Evolutionary conservation across 352 stramenopile species (phyloP).

Genomic region (Globisporangium cylindrosporum): DNA sequence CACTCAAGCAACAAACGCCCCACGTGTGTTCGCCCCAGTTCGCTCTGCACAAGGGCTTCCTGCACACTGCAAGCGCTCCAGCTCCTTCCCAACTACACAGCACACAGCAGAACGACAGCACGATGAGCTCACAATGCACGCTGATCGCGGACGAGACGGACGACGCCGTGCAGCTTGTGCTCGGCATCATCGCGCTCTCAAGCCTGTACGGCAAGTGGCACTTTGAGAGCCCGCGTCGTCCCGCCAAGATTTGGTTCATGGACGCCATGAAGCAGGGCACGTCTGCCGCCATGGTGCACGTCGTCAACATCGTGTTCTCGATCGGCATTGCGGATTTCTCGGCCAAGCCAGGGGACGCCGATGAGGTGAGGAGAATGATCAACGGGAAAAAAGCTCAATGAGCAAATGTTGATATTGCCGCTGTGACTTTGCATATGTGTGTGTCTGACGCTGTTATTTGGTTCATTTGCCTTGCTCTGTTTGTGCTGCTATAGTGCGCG

Average conservation of each 20-base stretch:
- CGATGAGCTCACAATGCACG: constrained; percentile 50
- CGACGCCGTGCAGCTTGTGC: constrained; percentile 68
- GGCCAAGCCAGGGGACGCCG: constrained; percentile 42
- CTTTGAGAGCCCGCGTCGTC: constrained; percentile 57
- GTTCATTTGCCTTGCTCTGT: constrained; percentile 1
- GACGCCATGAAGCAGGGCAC: constrained; percentile 84
- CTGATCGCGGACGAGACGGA: constrained; percentile 70
- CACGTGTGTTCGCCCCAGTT: background rate
- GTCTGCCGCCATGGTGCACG: constrained; percentile 73
- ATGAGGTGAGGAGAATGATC: constrained; percentile 41
- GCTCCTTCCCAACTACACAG: background rate
- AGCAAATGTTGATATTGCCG: background rate
- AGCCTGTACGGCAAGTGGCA: constrained; percentile 79
- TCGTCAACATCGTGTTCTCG: constrained; percentile 76
- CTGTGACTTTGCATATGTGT: background rate
- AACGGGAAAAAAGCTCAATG: background rate
- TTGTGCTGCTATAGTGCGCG: constrained; percentile 41
- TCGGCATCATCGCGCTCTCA: constrained; percentile 75
- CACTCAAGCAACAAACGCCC: background rate
- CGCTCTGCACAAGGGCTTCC: background rate
- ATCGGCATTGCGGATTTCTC: constrained; percentile 69
- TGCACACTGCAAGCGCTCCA: background rate
- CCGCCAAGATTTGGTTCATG: constrained; percentile 77
- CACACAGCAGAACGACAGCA: background rate
- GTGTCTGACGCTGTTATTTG: background rate